These are phyloP conservation scores for Caryopteris hybrid DNA, from an alignment of 305 asterid species.

Conservation along the genomic window DNA sequence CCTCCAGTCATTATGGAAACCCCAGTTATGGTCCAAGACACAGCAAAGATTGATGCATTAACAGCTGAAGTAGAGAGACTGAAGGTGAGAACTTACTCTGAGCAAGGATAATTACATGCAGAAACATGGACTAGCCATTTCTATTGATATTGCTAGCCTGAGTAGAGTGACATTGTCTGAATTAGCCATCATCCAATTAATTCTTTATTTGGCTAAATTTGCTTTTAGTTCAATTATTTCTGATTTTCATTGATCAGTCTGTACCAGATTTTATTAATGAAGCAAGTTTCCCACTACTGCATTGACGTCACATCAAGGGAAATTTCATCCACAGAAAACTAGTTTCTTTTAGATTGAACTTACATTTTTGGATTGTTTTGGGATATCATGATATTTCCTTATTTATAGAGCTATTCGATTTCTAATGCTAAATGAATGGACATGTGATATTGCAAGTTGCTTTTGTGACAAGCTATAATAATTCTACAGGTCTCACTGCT, in stretches of 20 bases:
- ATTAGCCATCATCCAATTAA: neutral
- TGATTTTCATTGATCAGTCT: neutral
- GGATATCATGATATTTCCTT: neutral
- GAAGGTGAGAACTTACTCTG: constrained; percentile 48
- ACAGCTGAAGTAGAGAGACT: constrained; percentile 74
- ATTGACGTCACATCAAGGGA: neutral
- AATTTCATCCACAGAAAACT: neutral
- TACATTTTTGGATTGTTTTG: neutral
- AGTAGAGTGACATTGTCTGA: neutral
- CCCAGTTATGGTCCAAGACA: constrained; percentile 91
- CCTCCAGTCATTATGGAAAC: constrained; percentile 97
- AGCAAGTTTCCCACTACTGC: neutral
- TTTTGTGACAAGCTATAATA: constrained; percentile 30
- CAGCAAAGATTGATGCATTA: constrained; percentile 74
- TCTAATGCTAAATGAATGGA: too few species aligned
- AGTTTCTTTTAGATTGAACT: neutral
- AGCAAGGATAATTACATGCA: constrained; percentile 1
- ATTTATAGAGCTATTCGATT: too few species aligned
- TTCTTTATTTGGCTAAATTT: constrained; percentile 9
- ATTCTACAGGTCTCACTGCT: constrained; percentile 56
- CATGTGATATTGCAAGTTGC: constrained; percentile 40
- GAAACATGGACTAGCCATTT: constrained; percentile 14
- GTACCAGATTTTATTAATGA: neutral
- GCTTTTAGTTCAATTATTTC: neutral
- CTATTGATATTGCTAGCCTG: constrained; percentile 3